phyloP scores from a whole-genome alignment of 768 basidiomycete genomes.

The Naganishia vishniacii region DNA sequence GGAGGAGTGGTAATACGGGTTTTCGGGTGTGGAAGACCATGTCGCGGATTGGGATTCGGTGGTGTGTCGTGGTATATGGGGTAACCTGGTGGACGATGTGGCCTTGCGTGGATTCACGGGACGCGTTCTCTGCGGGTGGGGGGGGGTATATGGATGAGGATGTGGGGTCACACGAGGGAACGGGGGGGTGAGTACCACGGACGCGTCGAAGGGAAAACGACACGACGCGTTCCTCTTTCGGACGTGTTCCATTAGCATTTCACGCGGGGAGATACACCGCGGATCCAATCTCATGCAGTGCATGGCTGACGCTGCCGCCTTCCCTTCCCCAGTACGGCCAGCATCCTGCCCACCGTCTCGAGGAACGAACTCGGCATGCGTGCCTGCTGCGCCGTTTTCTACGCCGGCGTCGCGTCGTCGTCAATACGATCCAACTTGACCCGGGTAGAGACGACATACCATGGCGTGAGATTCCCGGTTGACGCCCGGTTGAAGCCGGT shows the following conservation, averaged over 20 bases:
- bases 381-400: slow-evolving; percentile 82
- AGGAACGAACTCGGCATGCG: slow-evolving; percentile 61
- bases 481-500: slow-evolving; percentile 71
- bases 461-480: slow-evolving; percentile 79
- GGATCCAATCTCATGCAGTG: no score
- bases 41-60: no score
- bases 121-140: no score
- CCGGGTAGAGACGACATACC: slow-evolving; percentile 30
- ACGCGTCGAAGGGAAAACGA: no score
- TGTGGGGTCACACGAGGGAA: no score
- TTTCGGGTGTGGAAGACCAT: slow-evolving; percentile 15
- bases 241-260: no score
- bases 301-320: no score
- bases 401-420: slow-evolving; percentile 35
- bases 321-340: neutral
- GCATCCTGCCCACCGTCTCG: slow-evolving; percentile 19
- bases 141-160: no score
- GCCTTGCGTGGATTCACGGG: neutral
- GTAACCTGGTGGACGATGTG: neutral
- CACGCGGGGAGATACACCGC: no score
- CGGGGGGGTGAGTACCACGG: no score
- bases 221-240: no score
- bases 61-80: no score
- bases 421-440: neutral
- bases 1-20: slow-evolving; percentile 9